Conservation (phyloP, 2,329 filamentous ascomycete species). For the Myriosclerotinia curreyana region DNA sequence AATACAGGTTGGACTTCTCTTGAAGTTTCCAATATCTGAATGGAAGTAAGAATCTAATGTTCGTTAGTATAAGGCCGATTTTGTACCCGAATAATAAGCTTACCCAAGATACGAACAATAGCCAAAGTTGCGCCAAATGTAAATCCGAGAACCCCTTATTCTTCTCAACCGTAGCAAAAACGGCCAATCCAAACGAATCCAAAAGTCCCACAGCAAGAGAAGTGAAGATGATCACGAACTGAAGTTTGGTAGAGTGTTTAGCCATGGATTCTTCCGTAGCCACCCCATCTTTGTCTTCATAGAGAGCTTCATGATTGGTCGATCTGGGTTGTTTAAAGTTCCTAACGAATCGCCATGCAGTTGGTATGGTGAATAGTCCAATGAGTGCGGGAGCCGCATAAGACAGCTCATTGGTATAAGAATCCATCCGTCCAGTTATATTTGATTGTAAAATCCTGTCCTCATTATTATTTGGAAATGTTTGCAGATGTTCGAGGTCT, state of each 20-base stretch:
- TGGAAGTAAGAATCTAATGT: conserved; percentile 47
- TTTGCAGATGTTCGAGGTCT: background rate
- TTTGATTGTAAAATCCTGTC: conserved; percentile 2
- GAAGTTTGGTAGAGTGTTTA: conserved; percentile 57
- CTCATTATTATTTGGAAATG: conserved; percentile 5
- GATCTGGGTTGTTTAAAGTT: conserved; percentile 26
- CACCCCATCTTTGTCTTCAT: conserved; percentile 66
- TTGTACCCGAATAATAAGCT: conserved; percentile 35
- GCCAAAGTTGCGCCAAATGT: conserved; percentile 54
- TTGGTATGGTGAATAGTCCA: conserved; percentile 29
- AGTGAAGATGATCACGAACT: conserved; percentile 52
- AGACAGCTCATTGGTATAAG: conserved; percentile 16
- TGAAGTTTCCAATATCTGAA: conserved; percentile 36
- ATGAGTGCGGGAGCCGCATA: conserved; percentile 22
- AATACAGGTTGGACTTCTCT: conserved; percentile 22
- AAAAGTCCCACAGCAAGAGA: conserved; percentile 51
- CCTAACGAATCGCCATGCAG: conserved; percentile 28
- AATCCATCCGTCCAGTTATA: conserved; percentile 19
- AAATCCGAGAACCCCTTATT: conserved; percentile 14
- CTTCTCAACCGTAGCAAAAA: conserved; percentile 48
- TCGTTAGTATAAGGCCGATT: background rate
- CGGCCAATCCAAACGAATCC: conserved; percentile 53
- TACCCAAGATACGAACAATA: conserved; percentile 61
- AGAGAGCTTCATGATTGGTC: conserved; percentile 39
- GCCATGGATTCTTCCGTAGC: conserved; percentile 61